phyloP scores from a whole-genome alignment of 345 rosid species.

The Acer saccharum region DNA sequence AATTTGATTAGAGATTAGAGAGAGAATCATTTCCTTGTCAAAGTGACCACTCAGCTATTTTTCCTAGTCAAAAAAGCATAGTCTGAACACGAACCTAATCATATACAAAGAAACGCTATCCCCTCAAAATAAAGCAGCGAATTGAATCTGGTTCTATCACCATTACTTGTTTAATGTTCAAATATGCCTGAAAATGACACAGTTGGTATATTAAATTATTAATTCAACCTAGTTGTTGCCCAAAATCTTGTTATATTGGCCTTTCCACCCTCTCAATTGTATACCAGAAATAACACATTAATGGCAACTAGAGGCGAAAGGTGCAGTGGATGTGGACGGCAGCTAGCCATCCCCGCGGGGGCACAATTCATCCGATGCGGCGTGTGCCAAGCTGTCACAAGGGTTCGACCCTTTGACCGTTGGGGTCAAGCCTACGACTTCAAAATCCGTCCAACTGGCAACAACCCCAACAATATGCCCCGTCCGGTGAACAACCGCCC shows the following conservation, averaged over 20 bases:
- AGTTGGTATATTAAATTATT: neutral
- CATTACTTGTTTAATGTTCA: neutral
- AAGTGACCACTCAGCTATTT: neutral
- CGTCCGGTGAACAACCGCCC: constrained; percentile 5
- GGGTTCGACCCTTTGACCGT: constrained; percentile 23
- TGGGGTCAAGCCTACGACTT: constrained; percentile 25
- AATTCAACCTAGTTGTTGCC: neutral
- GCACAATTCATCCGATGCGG: constrained; percentile 42
- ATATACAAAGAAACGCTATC: neutral
- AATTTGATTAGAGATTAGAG: neutral
- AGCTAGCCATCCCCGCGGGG: constrained; percentile 45
- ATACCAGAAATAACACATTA: neutral
- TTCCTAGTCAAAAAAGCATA: neutral
- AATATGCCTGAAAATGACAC: neutral
- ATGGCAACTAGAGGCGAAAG: constrained; percentile 48
- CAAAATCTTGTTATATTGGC: neutral
- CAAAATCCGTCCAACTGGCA: constrained; percentile 9
- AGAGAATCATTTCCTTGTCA: neutral
- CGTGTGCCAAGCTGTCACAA: constrained; percentile 45
- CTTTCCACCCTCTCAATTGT: neutral
- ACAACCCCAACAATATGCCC: neutral
- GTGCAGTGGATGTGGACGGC: constrained; percentile 54
- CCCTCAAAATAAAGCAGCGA: neutral
- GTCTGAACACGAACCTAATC: neutral
- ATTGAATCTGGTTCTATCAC: neutral